Evolutionary conservation across 257 asterid species (phyloP).

Genomic region (Solanum okadae): DNA sequence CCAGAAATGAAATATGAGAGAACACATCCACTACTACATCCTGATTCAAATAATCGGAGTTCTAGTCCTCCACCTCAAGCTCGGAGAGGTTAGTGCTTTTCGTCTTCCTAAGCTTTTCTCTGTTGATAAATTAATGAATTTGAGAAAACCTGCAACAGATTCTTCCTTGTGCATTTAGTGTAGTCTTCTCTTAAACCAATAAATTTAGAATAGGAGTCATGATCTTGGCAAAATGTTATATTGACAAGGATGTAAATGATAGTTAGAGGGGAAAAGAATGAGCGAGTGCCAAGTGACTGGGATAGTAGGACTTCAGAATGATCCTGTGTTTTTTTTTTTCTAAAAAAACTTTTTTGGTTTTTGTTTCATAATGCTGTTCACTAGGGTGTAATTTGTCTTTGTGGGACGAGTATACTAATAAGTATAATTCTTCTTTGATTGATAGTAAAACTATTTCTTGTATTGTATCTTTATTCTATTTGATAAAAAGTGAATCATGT

Average conservation of each 20-base stretch:
- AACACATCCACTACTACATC: constrained; percentile 13
- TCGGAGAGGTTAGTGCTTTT: constrained; percentile 36
- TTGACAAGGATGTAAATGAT: not conserved
- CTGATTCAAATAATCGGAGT: not conserved
- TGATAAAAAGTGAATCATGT: not conserved
- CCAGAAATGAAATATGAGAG: constrained; percentile 21
- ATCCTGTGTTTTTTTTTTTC: not conserved
- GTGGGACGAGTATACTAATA: not conserved
- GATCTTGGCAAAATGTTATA: not conserved
- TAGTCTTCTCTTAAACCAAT: not conserved
- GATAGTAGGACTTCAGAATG: not conserved
- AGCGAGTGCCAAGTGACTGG: not conserved
- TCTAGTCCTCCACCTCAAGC: constrained; percentile 29
- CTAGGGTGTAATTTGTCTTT: not conserved
- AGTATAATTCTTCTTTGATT: not conserved
- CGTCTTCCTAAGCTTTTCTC: not conserved
- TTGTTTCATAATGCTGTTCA: not conserved
- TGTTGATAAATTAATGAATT: not conserved
- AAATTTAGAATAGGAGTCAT: not conserved
- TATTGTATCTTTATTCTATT: not conserved
- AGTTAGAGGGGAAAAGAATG: not conserved
- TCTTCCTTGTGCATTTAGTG: not conserved
- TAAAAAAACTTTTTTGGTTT: not conserved
- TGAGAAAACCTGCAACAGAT: not conserved
- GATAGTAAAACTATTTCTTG: not conserved